These are phyloP conservation scores for Vigna nakashimae DNA, from an alignment of 306 rosid genomes.

Conservation along the genomic window DNA sequence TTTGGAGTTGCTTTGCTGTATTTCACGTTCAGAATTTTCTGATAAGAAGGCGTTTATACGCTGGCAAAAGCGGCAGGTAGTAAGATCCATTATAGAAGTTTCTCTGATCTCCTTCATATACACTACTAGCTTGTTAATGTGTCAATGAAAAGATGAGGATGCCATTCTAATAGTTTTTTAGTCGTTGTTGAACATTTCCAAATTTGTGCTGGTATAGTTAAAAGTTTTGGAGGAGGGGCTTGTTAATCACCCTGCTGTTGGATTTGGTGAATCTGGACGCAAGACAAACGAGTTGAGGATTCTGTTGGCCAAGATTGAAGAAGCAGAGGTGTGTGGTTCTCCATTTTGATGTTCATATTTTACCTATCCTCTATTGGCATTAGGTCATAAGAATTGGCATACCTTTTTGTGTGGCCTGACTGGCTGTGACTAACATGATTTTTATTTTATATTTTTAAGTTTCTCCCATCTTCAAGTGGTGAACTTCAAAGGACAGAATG, in stretches of 20 bases:
- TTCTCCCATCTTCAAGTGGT: constrained; percentile 80
- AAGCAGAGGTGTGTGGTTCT: constrained; percentile 77
- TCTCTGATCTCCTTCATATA: constrained; percentile 36
- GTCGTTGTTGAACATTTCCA: constrained; percentile 40
- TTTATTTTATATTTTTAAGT: constrained; percentile 59
- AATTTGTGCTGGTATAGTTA: constrained; percentile 61
- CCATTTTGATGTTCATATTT: constrained; percentile 33
- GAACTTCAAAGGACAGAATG: constrained; percentile 96
- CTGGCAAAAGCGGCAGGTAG: constrained; percentile 99
- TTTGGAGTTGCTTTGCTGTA: constrained; percentile 87
- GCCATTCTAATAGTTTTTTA: constrained; percentile 28
- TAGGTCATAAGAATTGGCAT: constrained; percentile 32
- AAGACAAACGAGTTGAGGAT: constrained; percentile 85
- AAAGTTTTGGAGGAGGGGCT: constrained; percentile 98
- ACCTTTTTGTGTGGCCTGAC: constrained; percentile 31
- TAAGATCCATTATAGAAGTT: constrained; percentile 30
- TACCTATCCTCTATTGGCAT: constrained; percentile 27
- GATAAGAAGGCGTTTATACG: constrained; percentile 93
- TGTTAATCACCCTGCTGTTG: constrained; percentile 84
- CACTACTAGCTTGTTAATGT: constrained; percentile 31
- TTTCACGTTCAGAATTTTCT: constrained; percentile 93
- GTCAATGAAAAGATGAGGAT: constrained; percentile 41
- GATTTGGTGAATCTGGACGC: constrained; percentile 96
- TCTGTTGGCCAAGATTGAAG: constrained; percentile 95
- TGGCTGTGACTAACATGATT: constrained; percentile 36